phyloP scores from a whole-genome alignment of 2,329 filamentous ascomycete species.

The Fusarium bulbicola region DNA sequence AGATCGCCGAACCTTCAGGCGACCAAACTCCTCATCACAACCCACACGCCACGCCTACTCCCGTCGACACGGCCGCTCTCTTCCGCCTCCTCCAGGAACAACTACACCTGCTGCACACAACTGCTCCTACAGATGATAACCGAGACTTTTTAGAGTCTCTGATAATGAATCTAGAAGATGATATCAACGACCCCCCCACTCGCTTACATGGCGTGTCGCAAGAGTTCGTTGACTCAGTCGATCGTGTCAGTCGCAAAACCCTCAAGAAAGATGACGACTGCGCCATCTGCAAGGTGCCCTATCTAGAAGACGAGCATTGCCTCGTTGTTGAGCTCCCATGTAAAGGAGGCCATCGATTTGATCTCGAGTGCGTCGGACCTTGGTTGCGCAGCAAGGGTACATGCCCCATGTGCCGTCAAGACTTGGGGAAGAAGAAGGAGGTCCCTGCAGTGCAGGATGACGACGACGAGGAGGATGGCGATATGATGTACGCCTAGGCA shows the following conservation, averaged over 20 bases:
- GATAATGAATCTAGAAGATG: constrained; percentile 56
- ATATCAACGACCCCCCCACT: constrained; percentile 62
- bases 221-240: constrained; percentile 66
- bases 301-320: constrained; percentile 69
- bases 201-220: constrained; percentile 65
- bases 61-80: constrained; percentile 65
- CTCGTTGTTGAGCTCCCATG: constrained; percentile 73
- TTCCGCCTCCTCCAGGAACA: constrained; percentile 69
- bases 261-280: constrained; percentile 63
- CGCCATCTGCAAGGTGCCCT: constrained; percentile 70
- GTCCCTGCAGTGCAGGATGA: constrained; percentile 56
- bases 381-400: constrained; percentile 72
- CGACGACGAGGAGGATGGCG: constrained; percentile 62
- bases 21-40: constrained; percentile 55
- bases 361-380: constrained; percentile 73
- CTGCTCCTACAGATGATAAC: constrained; percentile 60
- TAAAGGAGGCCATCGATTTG: constrained; percentile 65
- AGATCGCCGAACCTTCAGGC: constrained; percentile 55
- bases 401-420: constrained; percentile 70
- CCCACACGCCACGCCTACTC: constrained; percentile 67
- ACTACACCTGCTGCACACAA: constrained; percentile 60
- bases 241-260: constrained; percentile 63
- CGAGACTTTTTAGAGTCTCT: constrained; percentile 60
- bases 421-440: constrained; percentile 65
- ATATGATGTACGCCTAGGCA: constrained; percentile 54